A percentile compares a stretch with the other conserved stretches of the same genome.
phyloP scores from a whole-genome alignment of 805 yeast species.

The Brettanomyces anomalus region DNA sequence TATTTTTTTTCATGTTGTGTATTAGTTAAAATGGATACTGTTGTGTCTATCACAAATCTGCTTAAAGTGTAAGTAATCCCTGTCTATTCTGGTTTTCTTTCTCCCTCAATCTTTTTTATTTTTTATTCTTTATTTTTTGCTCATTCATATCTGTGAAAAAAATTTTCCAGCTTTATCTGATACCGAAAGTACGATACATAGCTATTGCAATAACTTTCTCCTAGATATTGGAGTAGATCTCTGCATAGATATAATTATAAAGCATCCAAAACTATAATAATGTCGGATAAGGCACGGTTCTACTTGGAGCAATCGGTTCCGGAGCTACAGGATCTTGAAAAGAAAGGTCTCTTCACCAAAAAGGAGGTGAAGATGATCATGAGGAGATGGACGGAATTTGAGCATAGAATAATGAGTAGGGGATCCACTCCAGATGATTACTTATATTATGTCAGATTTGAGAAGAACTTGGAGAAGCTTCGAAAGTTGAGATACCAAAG shows the following conservation, averaged over 20 bases:
- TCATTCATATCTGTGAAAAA: too few relatives aligned
- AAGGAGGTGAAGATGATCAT: slow-evolving; percentile 76
- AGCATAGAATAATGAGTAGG: slow-evolving; percentile 78
- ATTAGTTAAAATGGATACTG: neutral
- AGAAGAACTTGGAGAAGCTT: slow-evolving; percentile 66
- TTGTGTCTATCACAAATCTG: neutral
- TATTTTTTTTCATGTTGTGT: neutral
- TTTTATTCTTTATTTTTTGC: too few relatives aligned
- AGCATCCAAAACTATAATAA: slow-evolving; percentile 4
- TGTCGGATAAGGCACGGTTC: slow-evolving; percentile 39
- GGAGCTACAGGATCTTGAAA: slow-evolving; percentile 80
- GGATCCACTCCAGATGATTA: slow-evolving; percentile 75
- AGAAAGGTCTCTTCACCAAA: slow-evolving; percentile 72
- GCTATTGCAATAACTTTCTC: too few relatives aligned
- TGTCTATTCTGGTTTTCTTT: too few relatives aligned
- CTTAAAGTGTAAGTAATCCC: too few relatives aligned
- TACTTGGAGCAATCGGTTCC: slow-evolving; percentile 69
- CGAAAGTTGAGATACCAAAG: slow-evolving; percentile 64
- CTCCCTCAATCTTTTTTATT: neutral
- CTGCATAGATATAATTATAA: too few relatives aligned
- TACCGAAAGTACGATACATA: too few relatives aligned
- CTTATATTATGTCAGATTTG: slow-evolving; percentile 71
- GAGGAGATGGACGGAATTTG: slow-evolving; percentile 93
- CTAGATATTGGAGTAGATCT: too few relatives aligned
- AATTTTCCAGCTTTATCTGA: too few relatives aligned